Evolutionary conservation across 208 protist species (phyloP).

Genomic region (Leptomonas pyrrhocoris): DNA sequence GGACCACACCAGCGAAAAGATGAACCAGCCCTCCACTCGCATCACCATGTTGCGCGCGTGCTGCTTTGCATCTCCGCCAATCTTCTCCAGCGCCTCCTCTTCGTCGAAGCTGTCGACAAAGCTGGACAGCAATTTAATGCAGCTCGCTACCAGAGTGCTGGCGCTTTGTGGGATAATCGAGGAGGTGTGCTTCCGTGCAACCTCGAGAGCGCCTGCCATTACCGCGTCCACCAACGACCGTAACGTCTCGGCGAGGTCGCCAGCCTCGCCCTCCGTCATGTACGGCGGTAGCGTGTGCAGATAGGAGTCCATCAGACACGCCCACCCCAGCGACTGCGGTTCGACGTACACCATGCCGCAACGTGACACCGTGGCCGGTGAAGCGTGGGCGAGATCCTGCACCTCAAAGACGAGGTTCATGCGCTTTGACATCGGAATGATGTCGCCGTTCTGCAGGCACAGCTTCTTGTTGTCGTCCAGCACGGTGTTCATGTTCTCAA

Average conservation of each 20-base stretch:
- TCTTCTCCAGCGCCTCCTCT: slow-evolving; percentile 18
- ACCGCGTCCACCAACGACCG: slow-evolving; percentile 63
- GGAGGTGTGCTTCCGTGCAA: slow-evolving; percentile 78
- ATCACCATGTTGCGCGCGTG: slow-evolving; percentile 66
- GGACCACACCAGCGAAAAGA: slow-evolving; percentile 94
- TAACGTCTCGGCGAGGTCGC: slow-evolving; percentile 40
- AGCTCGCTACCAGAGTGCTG: slow-evolving; percentile 76
- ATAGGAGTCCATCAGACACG: slow-evolving; percentile 90
- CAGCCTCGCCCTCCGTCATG: slow-evolving; percentile 43
- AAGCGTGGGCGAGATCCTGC: slow-evolving; percentile 96
- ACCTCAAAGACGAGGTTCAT: slow-evolving; percentile 98
- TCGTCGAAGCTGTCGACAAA: slow-evolving; percentile 60
- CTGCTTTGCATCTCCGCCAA: slow-evolving; percentile 32
- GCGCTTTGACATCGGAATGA: slow-evolving; percentile 95
- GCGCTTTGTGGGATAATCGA: slow-evolving; percentile 79
- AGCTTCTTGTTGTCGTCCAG: slow-evolving; percentile 99
- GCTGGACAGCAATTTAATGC: slow-evolving; percentile 83
- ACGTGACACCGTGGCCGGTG: slow-evolving; percentile 97
- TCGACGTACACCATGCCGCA: slow-evolving; percentile 99
- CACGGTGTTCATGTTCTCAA: slow-evolving; percentile 99
- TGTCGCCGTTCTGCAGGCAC: slow-evolving; percentile 96
- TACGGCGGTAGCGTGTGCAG: slow-evolving; percentile 71
- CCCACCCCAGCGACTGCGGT: slow-evolving; percentile 93
- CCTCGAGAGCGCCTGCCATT: slow-evolving; percentile 81
- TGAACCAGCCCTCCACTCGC: slow-evolving; percentile 90